Evolutionary conservation across 2,329 filamentous ascomycete species (phyloP), one percentile per base, ranked within the genome.

Genomic region (Pestalotiopsis fici): DNA sequence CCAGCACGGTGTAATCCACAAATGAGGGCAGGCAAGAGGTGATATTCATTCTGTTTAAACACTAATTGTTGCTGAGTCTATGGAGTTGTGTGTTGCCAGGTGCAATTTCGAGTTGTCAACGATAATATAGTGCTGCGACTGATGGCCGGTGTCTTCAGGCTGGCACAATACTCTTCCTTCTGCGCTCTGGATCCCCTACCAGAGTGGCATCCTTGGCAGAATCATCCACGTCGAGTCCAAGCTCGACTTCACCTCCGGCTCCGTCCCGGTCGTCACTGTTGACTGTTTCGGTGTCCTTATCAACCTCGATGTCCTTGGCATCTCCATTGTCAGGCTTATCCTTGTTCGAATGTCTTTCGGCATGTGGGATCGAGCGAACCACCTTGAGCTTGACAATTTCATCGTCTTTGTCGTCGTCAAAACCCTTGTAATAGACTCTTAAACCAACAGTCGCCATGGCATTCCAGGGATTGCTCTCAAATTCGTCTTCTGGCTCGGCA

Each of bases 381-480:
- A 83, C 81, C 2, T 75, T 75, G 18, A 85, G 71, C 68, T 77
- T 77, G 28, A 83, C 77, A 2, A 79, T 73, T 50, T 79, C 76
- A 43, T 78, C 74, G 7, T 76, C 73, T 35, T 70, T 69, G 12
- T 77, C 72, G n/a, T 76, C 76, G 9, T 74, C 75, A 0, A 74
- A 70, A 0, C 78, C 81, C 71, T 86, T 87, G 74, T 85, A 83
- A 75, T 90, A 91, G 5, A 91, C 85, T 4, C 87, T 83, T 64
- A 91, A 78, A 0, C 89, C 88, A 0, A 91, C 83, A 21, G 90
- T 85, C 64, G 84, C 86, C 59, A 90, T 83, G 3, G 88, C 88
- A 73, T 90, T 90, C 88, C 89, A 91, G 1, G 87, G 85, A 27
- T 87, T 83, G 27, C 82, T 80, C 69, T 87, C 83, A 61, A 85